These are phyloP conservation scores for Podospora comata DNA, from an alignment of 495 filamentous ascomycete species.

Conservation along the genomic window DNA sequence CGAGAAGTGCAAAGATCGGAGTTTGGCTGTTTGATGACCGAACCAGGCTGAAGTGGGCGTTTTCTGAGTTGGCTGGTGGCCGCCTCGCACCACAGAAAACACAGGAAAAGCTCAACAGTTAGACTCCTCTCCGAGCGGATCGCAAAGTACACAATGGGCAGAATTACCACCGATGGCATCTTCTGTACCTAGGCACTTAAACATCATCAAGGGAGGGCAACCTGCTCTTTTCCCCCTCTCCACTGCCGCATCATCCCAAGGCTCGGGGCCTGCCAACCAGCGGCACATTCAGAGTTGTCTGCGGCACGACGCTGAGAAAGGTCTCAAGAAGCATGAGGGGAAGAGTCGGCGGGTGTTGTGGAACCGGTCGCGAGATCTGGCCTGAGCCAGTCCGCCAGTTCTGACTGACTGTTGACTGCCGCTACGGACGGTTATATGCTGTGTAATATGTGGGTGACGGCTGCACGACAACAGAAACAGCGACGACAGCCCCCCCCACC, in stretches of 20 bases:
- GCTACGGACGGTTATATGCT: neutral
- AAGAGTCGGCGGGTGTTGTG: neutral
- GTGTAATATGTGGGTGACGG: neutral
- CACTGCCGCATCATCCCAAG: neutral
- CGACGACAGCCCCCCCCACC: neutral
- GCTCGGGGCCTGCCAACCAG: neutral
- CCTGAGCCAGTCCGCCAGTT: neutral
- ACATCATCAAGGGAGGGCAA: neutral
- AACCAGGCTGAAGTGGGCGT: no score
- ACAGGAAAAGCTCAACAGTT: neutral
- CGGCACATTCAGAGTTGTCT: neutral
- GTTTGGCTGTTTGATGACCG: neutral
- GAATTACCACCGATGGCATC: neutral
- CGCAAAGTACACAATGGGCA: neutral
- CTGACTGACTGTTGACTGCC: neutral
- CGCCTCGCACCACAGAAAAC: no score
- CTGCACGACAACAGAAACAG: neutral
- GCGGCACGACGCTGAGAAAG: neutral
- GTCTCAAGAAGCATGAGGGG: neutral
- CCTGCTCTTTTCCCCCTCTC: neutral
- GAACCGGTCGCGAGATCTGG: neutral
- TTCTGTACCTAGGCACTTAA: neutral
- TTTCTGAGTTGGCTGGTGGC: no score
- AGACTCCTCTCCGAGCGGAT: neutral
- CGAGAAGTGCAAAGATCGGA: neutral